Evolutionary conservation across 306 rosid species (phyloP).

Genomic region (Medicago lupulina): DNA sequence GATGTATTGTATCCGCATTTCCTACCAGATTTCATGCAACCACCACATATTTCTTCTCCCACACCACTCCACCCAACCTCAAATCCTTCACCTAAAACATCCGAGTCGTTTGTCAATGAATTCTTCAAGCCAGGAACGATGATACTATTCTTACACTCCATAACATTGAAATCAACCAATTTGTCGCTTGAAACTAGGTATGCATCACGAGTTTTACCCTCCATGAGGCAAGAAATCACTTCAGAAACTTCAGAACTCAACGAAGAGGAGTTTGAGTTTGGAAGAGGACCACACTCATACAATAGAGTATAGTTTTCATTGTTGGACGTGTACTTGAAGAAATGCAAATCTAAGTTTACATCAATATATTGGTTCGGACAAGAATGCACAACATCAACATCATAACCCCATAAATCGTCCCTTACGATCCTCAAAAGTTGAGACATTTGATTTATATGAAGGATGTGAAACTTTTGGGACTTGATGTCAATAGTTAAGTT

Average conservation of each 20-base stretch:
- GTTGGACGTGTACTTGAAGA: conserved; percentile 11
- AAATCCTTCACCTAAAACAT: conserved; percentile 42
- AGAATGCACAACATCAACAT: too few species aligned
- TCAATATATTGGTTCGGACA: too few species aligned
- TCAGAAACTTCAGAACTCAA: not conserved
- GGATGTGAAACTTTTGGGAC: too few species aligned
- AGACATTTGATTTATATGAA: too few species aligned
- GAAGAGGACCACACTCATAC: conserved; percentile 30
- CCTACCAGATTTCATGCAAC: too few species aligned
- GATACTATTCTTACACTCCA: conserved; percentile 32
- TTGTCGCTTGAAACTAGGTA: not conserved
- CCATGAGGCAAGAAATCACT: not conserved
- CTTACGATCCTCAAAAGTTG: too few species aligned
- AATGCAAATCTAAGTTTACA: too few species aligned
- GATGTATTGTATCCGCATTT: too few species aligned
- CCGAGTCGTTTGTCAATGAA: too few species aligned
- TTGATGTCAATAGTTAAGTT: too few species aligned
- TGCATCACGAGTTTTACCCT: not conserved
- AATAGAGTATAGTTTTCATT: conserved; percentile 34
- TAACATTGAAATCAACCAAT: not conserved
- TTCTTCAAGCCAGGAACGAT: conserved; percentile 13
- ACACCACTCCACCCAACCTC: conserved; percentile 45
- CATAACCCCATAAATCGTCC: too few species aligned
- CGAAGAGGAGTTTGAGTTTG: not conserved
- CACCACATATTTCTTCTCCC: not conserved